Evolutionary conservation across 768 basidiomycete species (phyloP).

Genomic region (Mrakia hoshinonis): DNA sequence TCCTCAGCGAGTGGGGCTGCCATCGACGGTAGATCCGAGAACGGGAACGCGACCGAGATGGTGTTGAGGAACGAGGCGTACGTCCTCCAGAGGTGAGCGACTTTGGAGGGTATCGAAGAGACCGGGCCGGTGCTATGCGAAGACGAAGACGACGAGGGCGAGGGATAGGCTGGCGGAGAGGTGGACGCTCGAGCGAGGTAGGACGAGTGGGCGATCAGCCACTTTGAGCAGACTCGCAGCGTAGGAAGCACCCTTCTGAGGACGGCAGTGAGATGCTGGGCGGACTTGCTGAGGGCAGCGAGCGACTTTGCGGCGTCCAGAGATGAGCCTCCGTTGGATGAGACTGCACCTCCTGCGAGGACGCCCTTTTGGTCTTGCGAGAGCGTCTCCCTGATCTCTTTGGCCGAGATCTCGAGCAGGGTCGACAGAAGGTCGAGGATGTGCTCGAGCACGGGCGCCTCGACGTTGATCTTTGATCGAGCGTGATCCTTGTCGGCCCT

Average conservation of each 20-base stretch:
- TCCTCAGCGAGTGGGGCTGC: constrained; percentile 74
- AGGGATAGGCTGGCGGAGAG: background rate
- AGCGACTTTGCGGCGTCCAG: background rate
- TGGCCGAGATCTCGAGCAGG: constrained; percentile 58
- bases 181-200: constrained; percentile 50
- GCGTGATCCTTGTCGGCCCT: constrained; percentile 3
- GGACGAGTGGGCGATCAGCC: constrained; percentile 68
- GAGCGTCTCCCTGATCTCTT: constrained; percentile 47
- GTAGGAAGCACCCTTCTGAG: constrained; percentile 80
- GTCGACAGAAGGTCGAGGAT: constrained; percentile 56
- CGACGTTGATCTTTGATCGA: constrained; percentile 42
- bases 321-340: background rate
- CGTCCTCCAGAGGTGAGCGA: constrained; percentile 59
- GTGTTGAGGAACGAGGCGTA: constrained; percentile 60
- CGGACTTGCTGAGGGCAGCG: background rate
- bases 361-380: constrained; percentile 41
- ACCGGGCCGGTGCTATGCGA: background rate
- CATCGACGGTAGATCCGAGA: constrained; percentile 48
- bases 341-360: constrained; percentile 27
- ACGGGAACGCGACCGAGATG: constrained; percentile 62
- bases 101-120: background rate
- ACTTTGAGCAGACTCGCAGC: constrained; percentile 77
- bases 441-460: constrained; percentile 60
- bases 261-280: constrained; percentile 54
- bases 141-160: background rate